Percentiles rank a stretch among this genome's conserved stretches.
These are phyloP conservation scores for Caloboletus inedulis DNA, from an alignment of 1,284 basidiomycete species.

Conservation along the genomic window DNA sequence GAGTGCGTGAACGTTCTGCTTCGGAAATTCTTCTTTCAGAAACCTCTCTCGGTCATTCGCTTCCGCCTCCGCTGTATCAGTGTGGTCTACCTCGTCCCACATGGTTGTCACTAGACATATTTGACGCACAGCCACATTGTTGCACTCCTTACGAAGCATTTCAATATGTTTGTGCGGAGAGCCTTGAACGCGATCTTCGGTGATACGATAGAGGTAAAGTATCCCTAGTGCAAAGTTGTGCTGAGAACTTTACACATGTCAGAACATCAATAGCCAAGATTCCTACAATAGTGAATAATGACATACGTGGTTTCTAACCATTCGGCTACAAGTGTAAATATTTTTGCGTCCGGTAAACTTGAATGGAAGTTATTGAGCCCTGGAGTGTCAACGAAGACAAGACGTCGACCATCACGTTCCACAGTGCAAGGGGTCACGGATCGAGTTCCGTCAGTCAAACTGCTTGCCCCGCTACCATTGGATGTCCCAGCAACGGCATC, in stretches of 20 bases:
- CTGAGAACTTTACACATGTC: not conserved
- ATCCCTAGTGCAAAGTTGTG: not conserved
- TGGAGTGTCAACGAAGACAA: not conserved
- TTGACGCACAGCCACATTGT: not conserved
- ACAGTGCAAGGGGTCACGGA: not conserved
- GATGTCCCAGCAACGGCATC: not conserved
- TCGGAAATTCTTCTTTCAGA: constrained; percentile 2
- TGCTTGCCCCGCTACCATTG: not conserved
- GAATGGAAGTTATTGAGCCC: not conserved
- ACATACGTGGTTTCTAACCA: not conserved
- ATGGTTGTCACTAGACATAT: constrained; percentile 11
- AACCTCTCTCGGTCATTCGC: not conserved
- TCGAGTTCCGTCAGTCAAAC: not conserved
- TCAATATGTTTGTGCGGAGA: not conserved
- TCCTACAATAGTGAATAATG: not conserved
- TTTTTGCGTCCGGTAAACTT: not conserved
- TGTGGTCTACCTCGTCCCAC: constrained; percentile 5
- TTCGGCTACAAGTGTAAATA: not conserved
- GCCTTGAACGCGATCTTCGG: not conserved
- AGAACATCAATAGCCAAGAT: not conserved
- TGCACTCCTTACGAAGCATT: constrained; percentile 1
- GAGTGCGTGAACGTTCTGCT: not conserved
- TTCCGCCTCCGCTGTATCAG: not conserved
- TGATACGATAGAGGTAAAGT: constrained; percentile 8
- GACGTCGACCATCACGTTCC: not conserved